Evolutionary conservation across 2,329 filamentous ascomycete species (phyloP).

Genomic region (Penicillium sp.): DNA sequence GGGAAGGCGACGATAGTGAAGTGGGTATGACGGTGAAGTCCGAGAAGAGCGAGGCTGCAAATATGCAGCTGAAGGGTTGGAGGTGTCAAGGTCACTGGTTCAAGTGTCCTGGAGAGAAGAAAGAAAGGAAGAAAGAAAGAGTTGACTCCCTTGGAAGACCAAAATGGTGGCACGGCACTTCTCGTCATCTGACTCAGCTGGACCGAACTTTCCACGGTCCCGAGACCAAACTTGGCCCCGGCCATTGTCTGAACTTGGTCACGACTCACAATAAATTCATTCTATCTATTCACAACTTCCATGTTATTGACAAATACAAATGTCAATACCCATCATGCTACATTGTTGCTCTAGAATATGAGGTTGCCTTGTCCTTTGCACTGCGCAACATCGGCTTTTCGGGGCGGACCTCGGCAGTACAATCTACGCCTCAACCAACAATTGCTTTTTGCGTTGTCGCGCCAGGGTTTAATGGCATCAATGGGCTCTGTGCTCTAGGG

Average conservation of each 20-base stretch:
- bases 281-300: not conserved
- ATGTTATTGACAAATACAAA: too few relatives aligned
- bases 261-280: not conserved
- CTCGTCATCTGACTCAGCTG: conserved; percentile 11
- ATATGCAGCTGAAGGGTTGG: not conserved
- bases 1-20: not conserved
- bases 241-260: not conserved
- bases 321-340: too few relatives aligned
- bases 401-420: not conserved
- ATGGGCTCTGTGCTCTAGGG: not conserved
- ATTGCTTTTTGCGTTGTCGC: not conserved
- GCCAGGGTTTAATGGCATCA: not conserved
- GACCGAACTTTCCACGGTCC: not conserved
- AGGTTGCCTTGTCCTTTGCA: not conserved
- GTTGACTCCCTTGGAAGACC: not conserved
- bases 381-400: not conserved
- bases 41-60: not conserved
- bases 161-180: not conserved
- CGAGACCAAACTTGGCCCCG: not conserved
- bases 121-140: not conserved
- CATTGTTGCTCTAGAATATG: not conserved
- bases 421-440: not conserved
- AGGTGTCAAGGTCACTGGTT: conserved; percentile 1
- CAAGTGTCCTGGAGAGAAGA: conserved; percentile 1
- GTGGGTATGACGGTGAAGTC: not conserved